These are phyloP conservation scores for Ustilago hordei DNA, from an alignment of 1,284 basidiomycete species.

Conservation along the genomic window DNA sequence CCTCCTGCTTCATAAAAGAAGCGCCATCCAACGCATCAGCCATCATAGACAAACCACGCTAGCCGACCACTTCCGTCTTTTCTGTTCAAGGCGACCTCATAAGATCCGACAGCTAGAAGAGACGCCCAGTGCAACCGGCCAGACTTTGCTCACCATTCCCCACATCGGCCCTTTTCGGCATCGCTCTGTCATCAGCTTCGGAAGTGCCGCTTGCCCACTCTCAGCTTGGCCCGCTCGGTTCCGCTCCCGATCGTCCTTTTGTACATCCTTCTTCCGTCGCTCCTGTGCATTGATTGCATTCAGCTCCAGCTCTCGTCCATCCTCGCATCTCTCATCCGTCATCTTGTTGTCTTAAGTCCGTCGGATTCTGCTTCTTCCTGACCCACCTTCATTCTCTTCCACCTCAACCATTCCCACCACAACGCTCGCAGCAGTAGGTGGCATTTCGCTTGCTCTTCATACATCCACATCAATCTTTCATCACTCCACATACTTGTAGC, in stretches of 20 bases:
- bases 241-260: neutral
- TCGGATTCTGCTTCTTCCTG: slow-evolving; percentile 7
- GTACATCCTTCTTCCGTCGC: neutral
- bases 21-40: neutral
- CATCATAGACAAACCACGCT: neutral
- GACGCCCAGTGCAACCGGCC: neutral
- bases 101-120: neutral
- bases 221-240: neutral
- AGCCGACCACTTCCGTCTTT: neutral
- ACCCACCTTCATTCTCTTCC: neutral
- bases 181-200: slow-evolving; percentile 5
- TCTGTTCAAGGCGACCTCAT: slow-evolving; percentile 1
- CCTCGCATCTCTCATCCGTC: neutral
- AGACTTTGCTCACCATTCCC: neutral
- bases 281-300: neutral
- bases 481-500: neutral
- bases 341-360: neutral
- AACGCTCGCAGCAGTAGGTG: neutral
- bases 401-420: slow-evolving; percentile 9
- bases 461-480: neutral
- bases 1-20: neutral
- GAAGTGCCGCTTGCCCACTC: slow-evolving; percentile 1
- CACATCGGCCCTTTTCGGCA: neutral
- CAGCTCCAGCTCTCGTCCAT: neutral
- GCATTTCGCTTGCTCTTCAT: neutral